Evolutionary conservation across 208 protist species (phyloP).

Genomic region (Leishmania turanica): DNA sequence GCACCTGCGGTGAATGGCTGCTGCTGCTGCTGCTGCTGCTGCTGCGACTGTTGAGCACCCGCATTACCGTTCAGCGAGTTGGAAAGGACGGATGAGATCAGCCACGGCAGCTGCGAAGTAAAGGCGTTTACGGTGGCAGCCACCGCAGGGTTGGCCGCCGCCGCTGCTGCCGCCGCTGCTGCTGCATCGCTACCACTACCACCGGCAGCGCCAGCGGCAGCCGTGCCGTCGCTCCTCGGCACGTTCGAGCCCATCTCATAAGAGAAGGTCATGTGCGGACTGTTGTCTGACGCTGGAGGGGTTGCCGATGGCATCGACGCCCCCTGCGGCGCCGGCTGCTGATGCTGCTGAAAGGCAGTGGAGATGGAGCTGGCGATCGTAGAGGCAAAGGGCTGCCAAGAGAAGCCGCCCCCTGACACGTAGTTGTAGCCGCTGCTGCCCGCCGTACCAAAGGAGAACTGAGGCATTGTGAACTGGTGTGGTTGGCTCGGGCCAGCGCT

Average conservation of each 20-base stretch:
- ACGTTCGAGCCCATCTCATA: not conserved
- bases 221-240: conserved; percentile 1
- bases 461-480: conserved; percentile 17
- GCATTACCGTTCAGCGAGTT: not conserved
- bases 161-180: not conserved
- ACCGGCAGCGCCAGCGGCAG: not conserved
- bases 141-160: not conserved
- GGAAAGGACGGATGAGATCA: conserved; percentile 9
- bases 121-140: conserved; percentile 12
- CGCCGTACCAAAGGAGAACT: not conserved
- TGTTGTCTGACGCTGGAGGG: not conserved
- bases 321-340: conserved; percentile 6
- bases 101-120: conserved; percentile 2
- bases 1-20: conserved; percentile 6
- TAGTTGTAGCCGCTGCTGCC: not conserved
- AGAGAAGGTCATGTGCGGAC: conserved; percentile 1
- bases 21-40: conserved; percentile 2
- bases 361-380: conserved; percentile 23
- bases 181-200: not conserved
- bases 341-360: conserved; percentile 27
- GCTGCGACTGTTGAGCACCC: not conserved
- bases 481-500: conserved; percentile 4
- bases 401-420: not conserved
- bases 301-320: not conserved
- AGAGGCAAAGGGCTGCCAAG: conserved; percentile 15